Evolutionary conservation across 352 stramenopile genomes (phyloP).

Genomic region (Phytophthora ohioensis): DNA sequence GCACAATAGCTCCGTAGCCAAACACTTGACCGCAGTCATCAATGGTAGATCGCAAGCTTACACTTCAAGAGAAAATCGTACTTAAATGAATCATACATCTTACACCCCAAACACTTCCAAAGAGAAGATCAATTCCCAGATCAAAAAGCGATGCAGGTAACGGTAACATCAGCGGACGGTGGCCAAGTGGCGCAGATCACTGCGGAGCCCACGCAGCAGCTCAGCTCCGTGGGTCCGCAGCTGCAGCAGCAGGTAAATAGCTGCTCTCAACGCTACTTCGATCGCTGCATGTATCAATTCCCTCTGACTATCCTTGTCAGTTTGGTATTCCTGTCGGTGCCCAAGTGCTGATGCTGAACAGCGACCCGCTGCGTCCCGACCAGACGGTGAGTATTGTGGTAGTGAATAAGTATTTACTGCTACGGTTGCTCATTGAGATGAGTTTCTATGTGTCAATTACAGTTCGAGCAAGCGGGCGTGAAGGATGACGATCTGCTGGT

Average conservation of each 20-base stretch:
- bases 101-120: background rate
- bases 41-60: background rate
- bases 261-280: background rate
- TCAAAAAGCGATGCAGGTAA: conserved; percentile 61
- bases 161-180: conserved; percentile 71
- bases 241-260: conserved; percentile 63
- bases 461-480: conserved; percentile 81
- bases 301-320: conserved; percentile 37
- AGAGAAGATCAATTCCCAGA: conserved; percentile 6
- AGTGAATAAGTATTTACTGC: background rate
- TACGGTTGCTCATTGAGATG: conserved; percentile 3
- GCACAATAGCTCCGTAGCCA: conserved; percentile 10
- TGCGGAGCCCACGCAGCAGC: conserved; percentile 58
- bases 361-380: conserved; percentile 58
- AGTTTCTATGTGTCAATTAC: conserved; percentile 16
- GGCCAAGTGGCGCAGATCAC: conserved; percentile 61
- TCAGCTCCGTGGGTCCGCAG: conserved; percentile 48
- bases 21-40: conserved; percentile 25
- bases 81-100: background rate
- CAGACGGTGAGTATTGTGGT: conserved; percentile 50
- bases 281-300: background rate
- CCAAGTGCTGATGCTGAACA: conserved; percentile 75
- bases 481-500: conserved; percentile 81
- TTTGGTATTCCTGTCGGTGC: conserved; percentile 64
- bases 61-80: background rate